phyloP scores from a whole-genome alignment of 129 eudicot genomes.

The Cynara cardunculus region DNA sequence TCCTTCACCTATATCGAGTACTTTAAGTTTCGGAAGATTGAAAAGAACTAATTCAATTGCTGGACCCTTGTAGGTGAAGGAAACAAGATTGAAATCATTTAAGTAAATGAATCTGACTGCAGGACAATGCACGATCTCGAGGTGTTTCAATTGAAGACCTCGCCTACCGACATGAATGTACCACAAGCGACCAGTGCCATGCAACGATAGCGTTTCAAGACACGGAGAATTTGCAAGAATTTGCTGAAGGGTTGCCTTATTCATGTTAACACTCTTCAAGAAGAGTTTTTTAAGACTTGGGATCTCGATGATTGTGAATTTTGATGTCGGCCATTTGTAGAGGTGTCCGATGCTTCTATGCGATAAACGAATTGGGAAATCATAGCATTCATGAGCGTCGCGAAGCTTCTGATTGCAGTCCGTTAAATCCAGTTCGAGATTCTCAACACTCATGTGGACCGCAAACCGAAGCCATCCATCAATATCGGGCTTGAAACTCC shows the following conservation, averaged over 20 bases:
- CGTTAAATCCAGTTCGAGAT: not conserved
- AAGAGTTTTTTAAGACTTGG: constrained; percentile 23
- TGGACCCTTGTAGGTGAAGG: constrained; percentile 32
- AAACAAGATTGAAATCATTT: constrained; percentile 26
- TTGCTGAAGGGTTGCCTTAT: constrained; percentile 15
- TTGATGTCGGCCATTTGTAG: not conserved
- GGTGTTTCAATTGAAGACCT: constrained; percentile 20
- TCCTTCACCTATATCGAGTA: constrained; percentile 19
- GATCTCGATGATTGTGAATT: not conserved
- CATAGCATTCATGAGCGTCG: not conserved
- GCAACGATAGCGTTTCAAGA: constrained; percentile 22
- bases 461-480: constrained; percentile 10
- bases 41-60: constrained; percentile 11
- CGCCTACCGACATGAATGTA: constrained; percentile 22
- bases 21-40: constrained; percentile 39
- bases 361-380: not conserved
- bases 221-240: constrained; percentile 20
- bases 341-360: not conserved
- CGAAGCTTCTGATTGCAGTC: not conserved
- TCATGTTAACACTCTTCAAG: constrained; percentile 36
- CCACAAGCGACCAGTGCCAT: constrained; percentile 4
- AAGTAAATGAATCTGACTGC: constrained; percentile 11
- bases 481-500: not conserved
- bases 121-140: constrained; percentile 33
- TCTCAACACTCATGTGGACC: constrained; percentile 1